Evolutionary conservation across 208 protist genomes (phyloP).

Genomic region (Crithidia fasciculata): DNA sequence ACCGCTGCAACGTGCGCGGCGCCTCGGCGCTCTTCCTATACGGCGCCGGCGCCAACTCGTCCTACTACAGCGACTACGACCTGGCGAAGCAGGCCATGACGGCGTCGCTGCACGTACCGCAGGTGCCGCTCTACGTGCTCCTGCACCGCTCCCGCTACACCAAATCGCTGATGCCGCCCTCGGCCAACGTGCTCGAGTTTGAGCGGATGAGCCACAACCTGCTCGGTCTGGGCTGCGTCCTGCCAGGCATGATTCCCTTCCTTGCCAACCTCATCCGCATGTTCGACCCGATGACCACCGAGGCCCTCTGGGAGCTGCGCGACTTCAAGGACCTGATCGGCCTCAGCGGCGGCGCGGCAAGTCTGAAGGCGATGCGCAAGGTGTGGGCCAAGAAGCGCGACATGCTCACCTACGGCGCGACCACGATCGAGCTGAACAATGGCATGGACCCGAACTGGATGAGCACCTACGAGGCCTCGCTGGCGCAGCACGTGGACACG

Average conservation of each 20-base stretch:
- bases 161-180: conserved; percentile 37
- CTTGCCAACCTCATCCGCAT: conserved; percentile 42
- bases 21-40: conserved; percentile 46
- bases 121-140: conserved; percentile 38
- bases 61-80: conserved; percentile 50
- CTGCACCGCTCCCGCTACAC: conserved; percentile 52
- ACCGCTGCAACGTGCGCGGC: conserved; percentile 46
- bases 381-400: conserved; percentile 39
- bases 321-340: conserved; percentile 49
- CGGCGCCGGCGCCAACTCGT: conserved; percentile 38
- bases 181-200: conserved; percentile 37
- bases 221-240: conserved; percentile 40
- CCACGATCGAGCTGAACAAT: conserved; percentile 23
- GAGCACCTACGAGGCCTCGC: conserved; percentile 46
- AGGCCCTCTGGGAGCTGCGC: conserved; percentile 32
- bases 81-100: conserved; percentile 34
- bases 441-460: conserved; percentile 37
- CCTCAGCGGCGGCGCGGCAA: conserved; percentile 28
- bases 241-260: conserved; percentile 41
- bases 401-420: conserved; percentile 41
- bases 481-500: conserved; percentile 42
- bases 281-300: conserved; percentile 41
- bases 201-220: conserved; percentile 52
- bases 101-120: conserved; percentile 22
- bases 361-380: conserved; percentile 31